A percentile compares a stretch with the other conserved stretches of the same genome.
phyloP scores from a whole-genome alignment of 164 flowering plant species.

The Tinospora cordifolia region DNA sequence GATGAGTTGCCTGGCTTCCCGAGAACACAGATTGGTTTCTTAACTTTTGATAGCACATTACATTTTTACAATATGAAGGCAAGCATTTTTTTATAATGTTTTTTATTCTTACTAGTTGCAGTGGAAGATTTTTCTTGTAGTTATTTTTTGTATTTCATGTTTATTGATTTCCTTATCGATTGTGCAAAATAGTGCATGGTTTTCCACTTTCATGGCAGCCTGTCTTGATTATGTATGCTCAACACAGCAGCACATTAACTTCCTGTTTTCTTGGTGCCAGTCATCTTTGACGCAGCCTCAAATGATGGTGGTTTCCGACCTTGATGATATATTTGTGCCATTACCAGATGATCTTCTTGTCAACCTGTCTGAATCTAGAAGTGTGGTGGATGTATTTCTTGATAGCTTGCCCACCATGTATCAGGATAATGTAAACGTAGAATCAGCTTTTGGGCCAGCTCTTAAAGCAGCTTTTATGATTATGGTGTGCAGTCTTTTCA shows the following conservation, averaged over 20 bases:
- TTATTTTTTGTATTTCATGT: neutral
- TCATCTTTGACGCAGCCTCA: slow-evolving; percentile 93
- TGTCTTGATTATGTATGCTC: neutral
- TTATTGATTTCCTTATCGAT: neutral
- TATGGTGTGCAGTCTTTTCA: slow-evolving; percentile 52
- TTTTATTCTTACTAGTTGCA: neutral
- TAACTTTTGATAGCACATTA: slow-evolving; percentile 90
- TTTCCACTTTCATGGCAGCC: neutral
- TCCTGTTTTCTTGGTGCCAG: slow-evolving; percentile 40
- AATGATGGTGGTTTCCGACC: slow-evolving; percentile 95
- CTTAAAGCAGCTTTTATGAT: slow-evolving; percentile 83
- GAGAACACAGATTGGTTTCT: slow-evolving; percentile 92
- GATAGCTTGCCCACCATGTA: slow-evolving; percentile 94
- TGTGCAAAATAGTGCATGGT: too few relatives aligned
- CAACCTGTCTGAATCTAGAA: slow-evolving; percentile 89
- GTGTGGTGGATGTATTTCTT: slow-evolving; percentile 81
- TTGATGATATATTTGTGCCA: slow-evolving; percentile 90
- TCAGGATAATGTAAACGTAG: slow-evolving; percentile 73
- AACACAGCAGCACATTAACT: slow-evolving; percentile 10
- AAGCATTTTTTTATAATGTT: slow-evolving; percentile 31
- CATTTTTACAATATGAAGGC: slow-evolving; percentile 97
- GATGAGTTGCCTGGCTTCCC: slow-evolving; percentile 85
- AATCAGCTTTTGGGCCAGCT: slow-evolving; percentile 98
- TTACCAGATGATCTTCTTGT: slow-evolving; percentile 98
- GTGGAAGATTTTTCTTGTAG: neutral